Percentiles rank a stretch among this genome's conserved stretches.
Conservation (phyloP, 2,329 filamentous ascomycete species). For the Zasmidium angulare region DNA sequence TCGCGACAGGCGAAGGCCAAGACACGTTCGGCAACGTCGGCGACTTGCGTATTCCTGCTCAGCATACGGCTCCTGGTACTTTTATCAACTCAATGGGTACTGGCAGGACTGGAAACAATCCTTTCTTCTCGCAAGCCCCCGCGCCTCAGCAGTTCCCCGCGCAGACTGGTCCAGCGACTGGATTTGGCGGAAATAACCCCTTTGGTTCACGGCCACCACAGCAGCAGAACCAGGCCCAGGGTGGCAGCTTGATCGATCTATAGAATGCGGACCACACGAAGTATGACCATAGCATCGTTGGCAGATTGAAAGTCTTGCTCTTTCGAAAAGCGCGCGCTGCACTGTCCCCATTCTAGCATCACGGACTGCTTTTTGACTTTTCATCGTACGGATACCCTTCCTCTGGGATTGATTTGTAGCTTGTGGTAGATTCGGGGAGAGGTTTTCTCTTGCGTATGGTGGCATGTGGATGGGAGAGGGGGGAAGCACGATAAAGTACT, state of each 20-base stretch:
- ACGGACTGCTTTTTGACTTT: not conserved
- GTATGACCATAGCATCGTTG: not conserved
- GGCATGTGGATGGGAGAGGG: not conserved
- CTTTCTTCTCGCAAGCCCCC: constrained; percentile 70
- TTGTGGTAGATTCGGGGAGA: not conserved
- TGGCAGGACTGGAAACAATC: constrained; percentile 81
- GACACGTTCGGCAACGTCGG: constrained; percentile 98
- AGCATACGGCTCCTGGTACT: constrained; percentile 92
- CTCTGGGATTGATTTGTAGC: not conserved
- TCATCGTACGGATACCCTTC: not conserved
- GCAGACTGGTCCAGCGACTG: constrained; percentile 51
- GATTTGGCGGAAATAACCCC: constrained; percentile 51
- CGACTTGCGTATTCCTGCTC: constrained; percentile 88
- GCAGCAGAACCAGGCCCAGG: constrained; percentile 42
- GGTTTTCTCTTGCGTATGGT: not conserved
- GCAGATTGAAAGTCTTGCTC: not conserved
- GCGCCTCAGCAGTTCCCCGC: constrained; percentile 47
- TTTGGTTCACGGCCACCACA: constrained; percentile 55
- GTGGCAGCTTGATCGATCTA: constrained; percentile 61
- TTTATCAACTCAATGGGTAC: constrained; percentile 94
- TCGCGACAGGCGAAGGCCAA: constrained; percentile 85
- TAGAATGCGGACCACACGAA: constrained; percentile 1
- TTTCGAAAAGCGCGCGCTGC: not conserved
- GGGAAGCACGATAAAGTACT: not conserved
- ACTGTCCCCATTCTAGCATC: not conserved